Conservation (phyloP, 2,329 filamentous ascomycete species). For the Sporothrix euskadiensis region DNA sequence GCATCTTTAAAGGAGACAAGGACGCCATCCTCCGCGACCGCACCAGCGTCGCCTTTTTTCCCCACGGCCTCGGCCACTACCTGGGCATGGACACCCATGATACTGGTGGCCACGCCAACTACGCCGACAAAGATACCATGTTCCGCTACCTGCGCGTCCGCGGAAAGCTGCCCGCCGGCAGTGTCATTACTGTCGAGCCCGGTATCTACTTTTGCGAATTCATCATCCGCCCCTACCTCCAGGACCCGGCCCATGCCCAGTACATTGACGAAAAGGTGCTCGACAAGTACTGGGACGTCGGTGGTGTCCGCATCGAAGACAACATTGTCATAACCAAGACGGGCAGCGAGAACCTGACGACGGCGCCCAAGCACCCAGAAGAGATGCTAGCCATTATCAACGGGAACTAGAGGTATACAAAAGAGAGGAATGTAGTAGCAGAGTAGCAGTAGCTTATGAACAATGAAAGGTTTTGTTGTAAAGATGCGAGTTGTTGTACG, state of each 20-base stretch:
- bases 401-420: background rate
- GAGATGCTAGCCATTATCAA: conserved; percentile 58
- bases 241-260: conserved; percentile 68
- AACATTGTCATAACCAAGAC: conserved; percentile 64
- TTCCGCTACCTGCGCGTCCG: conserved; percentile 85
- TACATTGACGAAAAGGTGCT: conserved; percentile 76
- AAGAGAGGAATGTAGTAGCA: background rate
- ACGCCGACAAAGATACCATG: conserved; percentile 75
- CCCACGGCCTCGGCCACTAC: conserved; percentile 88
- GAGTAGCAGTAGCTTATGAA: background rate
- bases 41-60: conserved; percentile 88
- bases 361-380: conserved; percentile 61
- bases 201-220: conserved; percentile 92
- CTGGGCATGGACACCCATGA: conserved; percentile 93
- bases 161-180: conserved; percentile 70
- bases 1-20: conserved; percentile 68
- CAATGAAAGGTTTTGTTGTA: background rate
- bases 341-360: conserved; percentile 66
- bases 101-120: conserved; percentile 75
- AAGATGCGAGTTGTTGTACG: too few species aligned
- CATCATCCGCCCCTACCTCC: conserved; percentile 78
- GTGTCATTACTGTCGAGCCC: conserved; percentile 92
- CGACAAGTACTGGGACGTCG: conserved; percentile 78
- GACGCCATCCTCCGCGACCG: conserved; percentile 74
- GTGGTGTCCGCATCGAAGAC: conserved; percentile 67